A percentile compares a stretch with the other conserved stretches of the same genome.
Conservation (phyloP, 768 basidiomycete species). For the Pleurotus tuoliensis region DNA sequence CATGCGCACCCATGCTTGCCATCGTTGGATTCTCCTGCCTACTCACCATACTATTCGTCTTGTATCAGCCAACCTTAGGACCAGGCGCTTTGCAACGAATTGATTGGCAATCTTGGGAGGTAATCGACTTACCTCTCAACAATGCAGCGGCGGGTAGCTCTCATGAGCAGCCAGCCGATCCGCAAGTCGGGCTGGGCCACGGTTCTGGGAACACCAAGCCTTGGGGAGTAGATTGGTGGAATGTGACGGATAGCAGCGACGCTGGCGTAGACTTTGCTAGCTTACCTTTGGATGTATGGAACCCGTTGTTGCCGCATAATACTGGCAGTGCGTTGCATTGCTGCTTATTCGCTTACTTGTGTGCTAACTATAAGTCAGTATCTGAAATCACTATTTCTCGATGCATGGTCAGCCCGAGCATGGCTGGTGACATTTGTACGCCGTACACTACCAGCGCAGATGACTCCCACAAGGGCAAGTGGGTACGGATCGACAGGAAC, state of each 20-base stretch:
- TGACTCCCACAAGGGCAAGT: slow-evolving; percentile 77
- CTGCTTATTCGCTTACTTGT: too few species aligned
- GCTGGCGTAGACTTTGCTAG: slow-evolving; percentile 52
- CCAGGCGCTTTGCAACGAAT: slow-evolving; percentile 69
- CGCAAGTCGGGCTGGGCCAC: slow-evolving; percentile 13
- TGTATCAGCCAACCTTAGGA: slow-evolving; percentile 75
- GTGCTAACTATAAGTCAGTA: slow-evolving; percentile 37
- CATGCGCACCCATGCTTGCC: slow-evolving; percentile 56
- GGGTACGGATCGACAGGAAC: slow-evolving; percentile 86
- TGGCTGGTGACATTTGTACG: slow-evolving; percentile 56
- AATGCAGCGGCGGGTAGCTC: slow-evolving; percentile 6
- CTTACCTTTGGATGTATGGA: slow-evolving; percentile 78
- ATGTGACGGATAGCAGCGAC: slow-evolving; percentile 41
- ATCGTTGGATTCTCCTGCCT: slow-evolving; percentile 66
- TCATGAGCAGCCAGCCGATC: slow-evolving; percentile 6
- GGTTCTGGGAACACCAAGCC: slow-evolving; percentile 9
- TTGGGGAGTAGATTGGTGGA: slow-evolving; percentile 64
- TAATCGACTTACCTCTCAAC: slow-evolving; percentile 34
- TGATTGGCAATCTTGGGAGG: slow-evolving; percentile 90
- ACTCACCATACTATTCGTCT: slow-evolving; percentile 73
- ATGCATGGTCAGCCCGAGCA: slow-evolving; percentile 62
- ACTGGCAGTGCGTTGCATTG: slow-evolving; percentile 58
- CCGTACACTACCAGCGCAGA: slow-evolving; percentile 68
- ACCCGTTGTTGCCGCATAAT: slow-evolving; percentile 68
- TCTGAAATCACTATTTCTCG: slow-evolving; percentile 73